Evolutionary conservation across 345 rosid genomes (phyloP).

Genomic region (Populus simonii): DNA sequence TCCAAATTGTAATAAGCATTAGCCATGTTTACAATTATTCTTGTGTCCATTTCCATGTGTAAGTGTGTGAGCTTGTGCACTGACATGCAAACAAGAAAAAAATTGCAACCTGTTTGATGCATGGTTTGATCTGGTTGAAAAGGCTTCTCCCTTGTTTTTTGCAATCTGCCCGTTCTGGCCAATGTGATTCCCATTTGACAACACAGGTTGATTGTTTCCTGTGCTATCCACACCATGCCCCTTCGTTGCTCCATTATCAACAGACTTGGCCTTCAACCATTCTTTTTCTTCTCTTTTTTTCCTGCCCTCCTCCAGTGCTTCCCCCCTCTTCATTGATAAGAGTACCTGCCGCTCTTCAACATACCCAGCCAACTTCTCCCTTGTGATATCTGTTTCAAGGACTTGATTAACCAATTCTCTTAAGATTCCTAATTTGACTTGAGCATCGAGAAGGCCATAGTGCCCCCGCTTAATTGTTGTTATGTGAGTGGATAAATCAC

Average conservation of each 20-base stretch:
- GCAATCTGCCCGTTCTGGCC: slow-evolving; percentile 39
- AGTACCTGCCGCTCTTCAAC: slow-evolving; percentile 68
- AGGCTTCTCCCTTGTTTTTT: slow-evolving; percentile 28
- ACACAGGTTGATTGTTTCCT: slow-evolving; percentile 24
- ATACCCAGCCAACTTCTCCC: slow-evolving; percentile 67
- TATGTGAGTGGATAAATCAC: slow-evolving; percentile 42
- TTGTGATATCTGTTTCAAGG: slow-evolving; percentile 53
- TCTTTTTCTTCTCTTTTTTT: slow-evolving; percentile 68
- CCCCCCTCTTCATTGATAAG: slow-evolving; percentile 75
- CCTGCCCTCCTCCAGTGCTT: slow-evolving; percentile 67
- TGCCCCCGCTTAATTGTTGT: slow-evolving; percentile 84
- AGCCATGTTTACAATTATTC: not conserved
- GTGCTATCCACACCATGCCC: slow-evolving; percentile 31
- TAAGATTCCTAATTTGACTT: slow-evolving; percentile 56
- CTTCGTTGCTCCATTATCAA: slow-evolving; percentile 36
- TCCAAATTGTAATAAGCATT: slow-evolving; percentile 7
- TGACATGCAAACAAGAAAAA: not conserved
- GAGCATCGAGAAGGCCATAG: slow-evolving; percentile 71
- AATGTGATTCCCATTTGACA: slow-evolving; percentile 35
- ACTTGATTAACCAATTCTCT: slow-evolving; percentile 60
- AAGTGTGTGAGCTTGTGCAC: not conserved
- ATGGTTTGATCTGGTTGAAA: slow-evolving; percentile 37
- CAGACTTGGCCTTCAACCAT: slow-evolving; percentile 42
- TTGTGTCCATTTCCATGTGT: not conserved
- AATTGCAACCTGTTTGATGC: slow-evolving; percentile 40